These are phyloP conservation scores for Leavenworthia alabamica DNA, from an alignment of 345 rosid species.

Conservation along the genomic window DNA sequence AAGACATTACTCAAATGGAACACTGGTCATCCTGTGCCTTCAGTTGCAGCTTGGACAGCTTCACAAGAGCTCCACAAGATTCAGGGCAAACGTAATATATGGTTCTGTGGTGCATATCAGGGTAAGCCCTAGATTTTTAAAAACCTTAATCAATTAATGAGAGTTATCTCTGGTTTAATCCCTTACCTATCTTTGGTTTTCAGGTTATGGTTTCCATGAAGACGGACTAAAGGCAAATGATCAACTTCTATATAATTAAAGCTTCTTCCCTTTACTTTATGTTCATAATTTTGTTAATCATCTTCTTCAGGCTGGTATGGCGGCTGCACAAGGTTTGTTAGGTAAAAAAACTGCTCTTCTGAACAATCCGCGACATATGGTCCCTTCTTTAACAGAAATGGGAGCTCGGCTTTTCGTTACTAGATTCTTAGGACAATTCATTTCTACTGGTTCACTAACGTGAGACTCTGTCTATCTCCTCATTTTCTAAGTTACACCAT, in stretches of 20 bases:
- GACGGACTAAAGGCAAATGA: conserved; percentile 76
- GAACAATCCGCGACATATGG: conserved; percentile 71
- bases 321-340: conserved; percentile 62
- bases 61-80: conserved; percentile 60
- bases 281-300: not conserved
- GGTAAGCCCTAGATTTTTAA: conserved; percentile 33
- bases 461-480: conserved; percentile 39
- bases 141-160: not conserved
- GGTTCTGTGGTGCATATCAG: conserved; percentile 94
- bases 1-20: no score
- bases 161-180: not conserved
- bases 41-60: conserved; percentile 28
- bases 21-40: no score
- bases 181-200: conserved; percentile 23
- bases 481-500: not conserved
- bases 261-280: not conserved
- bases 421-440: conserved; percentile 60
- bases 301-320: conserved; percentile 58
- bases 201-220: conserved; percentile 97
- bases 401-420: conserved; percentile 73
- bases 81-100: conserved; percentile 77
- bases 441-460: conserved; percentile 61
- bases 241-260: not conserved
- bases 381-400: conserved; percentile 59
- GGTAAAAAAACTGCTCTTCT: conserved; percentile 41